Base-by-base conservation (phyloP, 1,139 yeast species). In the Wickerhamomyces sp. region DNA sequence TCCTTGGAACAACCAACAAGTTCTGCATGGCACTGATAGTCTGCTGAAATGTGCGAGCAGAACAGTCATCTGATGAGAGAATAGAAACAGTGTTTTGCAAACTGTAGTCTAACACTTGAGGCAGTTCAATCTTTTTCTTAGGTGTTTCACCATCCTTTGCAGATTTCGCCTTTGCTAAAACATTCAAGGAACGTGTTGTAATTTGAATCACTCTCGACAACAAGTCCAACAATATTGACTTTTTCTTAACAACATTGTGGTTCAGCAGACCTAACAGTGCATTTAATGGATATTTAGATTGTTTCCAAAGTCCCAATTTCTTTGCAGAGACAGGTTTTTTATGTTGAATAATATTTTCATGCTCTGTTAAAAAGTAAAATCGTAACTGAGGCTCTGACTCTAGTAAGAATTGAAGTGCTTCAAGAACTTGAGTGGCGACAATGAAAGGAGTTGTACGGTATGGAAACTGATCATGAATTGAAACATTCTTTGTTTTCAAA, bases 21-120 rank as follows among this genome's bases (percentile, higher is more conserved):
- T 86, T 82, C 52, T 85, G 94, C 82, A 90, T 86, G 2, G 90
- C 79, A 45, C 87, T 78, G 37, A 90, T 71, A 0, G 94, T 81
- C 57, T 90, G 85, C 53, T 89, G 88, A 63, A 89, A 89, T 0
- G 95, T 89, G 31, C 83, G 76, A 48, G 88, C 83, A 21, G 90
- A 81, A 58, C 97, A 88, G 43, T 89, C 95, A 55, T 86, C 87
- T 1, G 94, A 78, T n/a, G 84, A 77, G 40, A 90, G 68, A 32
- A 88, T 77, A 28, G 79, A 74, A 16, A 86, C 81, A 36, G 88
- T 68, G 44, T 76, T 74, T 40, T 77, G 72, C 54, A 86, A 67
- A 48, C 82, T 81, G 31, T 70, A 64, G 34, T 75, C 80, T 2
- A 90, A 84, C 47, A 88, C 76, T 36, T 64, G 64, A 2, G 95